Conservation (phyloP, 78 protist genomes). For the Dictyostelium citrinum region DNA sequence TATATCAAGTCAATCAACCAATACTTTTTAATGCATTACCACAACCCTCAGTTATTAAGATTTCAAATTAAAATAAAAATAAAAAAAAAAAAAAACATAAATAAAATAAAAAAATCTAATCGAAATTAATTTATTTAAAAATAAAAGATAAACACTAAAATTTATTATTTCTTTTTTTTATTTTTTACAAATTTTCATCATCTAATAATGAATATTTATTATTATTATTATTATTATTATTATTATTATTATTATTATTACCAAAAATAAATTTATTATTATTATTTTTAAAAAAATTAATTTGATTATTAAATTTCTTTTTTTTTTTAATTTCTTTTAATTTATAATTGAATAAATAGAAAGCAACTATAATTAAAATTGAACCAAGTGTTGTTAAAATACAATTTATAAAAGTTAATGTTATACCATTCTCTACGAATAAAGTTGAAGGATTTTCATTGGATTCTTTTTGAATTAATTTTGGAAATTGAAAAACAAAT, state of each 20-base stretch:
- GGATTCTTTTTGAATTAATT: neutral
- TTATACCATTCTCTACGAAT: neutral
- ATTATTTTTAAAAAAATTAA: neutral
- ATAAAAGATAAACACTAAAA: no score
- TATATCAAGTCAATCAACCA: neutral
- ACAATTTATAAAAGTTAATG: neutral
- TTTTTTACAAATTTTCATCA: neutral
- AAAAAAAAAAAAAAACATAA: no score
- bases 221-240: neutral
- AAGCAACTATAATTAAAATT: neutral
- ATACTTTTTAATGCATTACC: neutral
- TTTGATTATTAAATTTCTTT: neutral
- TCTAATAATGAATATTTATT: neutral
- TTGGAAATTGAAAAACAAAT: neutral
- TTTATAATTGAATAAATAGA: neutral
- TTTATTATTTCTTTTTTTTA: no score
- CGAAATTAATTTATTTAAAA: no score
- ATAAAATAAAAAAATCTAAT: no score
- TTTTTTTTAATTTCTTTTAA: neutral
- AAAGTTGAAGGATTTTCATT: neutral
- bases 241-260: no score
- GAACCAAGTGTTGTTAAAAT: neutral
- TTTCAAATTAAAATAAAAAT: neutral
- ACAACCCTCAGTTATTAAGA: neutral
- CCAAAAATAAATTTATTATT: no score